These are phyloP conservation scores for Phytophthora quininea DNA, from an alignment of 352 stramenopile species.

Conservation along the genomic window DNA sequence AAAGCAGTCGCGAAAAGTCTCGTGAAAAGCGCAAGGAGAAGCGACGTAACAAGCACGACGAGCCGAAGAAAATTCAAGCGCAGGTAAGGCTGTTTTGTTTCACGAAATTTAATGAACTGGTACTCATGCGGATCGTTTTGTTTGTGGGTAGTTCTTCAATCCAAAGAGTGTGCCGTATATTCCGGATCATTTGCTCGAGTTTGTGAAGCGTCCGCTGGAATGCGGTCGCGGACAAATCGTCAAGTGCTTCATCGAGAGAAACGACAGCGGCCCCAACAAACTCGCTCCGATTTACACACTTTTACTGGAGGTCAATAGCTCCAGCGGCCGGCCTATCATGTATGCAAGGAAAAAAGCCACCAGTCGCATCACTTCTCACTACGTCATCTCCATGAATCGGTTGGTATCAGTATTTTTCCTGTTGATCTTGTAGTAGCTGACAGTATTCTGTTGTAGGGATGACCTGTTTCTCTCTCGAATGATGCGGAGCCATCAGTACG, in stretches of 20 bases:
- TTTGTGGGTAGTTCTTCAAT: conserved; percentile 73
- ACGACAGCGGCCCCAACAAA: conserved; percentile 78
- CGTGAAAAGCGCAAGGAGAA: conserved; percentile 64
- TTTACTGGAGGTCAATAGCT: conserved; percentile 85
- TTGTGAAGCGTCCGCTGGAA: conserved; percentile 79
- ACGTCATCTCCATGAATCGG: conserved; percentile 88
- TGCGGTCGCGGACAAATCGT: conserved; percentile 79
- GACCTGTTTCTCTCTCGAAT: conserved; percentile 81
- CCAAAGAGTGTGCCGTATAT: conserved; percentile 84
- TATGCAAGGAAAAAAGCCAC: conserved; percentile 82
- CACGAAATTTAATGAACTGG: background rate
- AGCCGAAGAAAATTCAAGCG: conserved; percentile 69
- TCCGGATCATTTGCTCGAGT: conserved; percentile 81
- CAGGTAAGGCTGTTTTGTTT: conserved; percentile 34
- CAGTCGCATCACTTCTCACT: conserved; percentile 83
- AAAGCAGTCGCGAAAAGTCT: conserved; percentile 35
- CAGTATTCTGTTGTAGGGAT: conserved; percentile 41
- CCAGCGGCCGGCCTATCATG: conserved; percentile 82
- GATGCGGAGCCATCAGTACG: conserved; percentile 86
- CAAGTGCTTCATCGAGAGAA: conserved; percentile 91
- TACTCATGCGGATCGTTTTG: conserved; percentile 2
- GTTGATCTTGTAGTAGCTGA: background rate
- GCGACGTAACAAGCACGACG: conserved; percentile 62
- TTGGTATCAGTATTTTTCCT: conserved; percentile 7
- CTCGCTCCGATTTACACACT: conserved; percentile 85